Evolutionary conservation across 2,329 filamentous ascomycete species (phyloP).

Genomic region (Ophiocordyceps polyrhachis-furcata): DNA sequence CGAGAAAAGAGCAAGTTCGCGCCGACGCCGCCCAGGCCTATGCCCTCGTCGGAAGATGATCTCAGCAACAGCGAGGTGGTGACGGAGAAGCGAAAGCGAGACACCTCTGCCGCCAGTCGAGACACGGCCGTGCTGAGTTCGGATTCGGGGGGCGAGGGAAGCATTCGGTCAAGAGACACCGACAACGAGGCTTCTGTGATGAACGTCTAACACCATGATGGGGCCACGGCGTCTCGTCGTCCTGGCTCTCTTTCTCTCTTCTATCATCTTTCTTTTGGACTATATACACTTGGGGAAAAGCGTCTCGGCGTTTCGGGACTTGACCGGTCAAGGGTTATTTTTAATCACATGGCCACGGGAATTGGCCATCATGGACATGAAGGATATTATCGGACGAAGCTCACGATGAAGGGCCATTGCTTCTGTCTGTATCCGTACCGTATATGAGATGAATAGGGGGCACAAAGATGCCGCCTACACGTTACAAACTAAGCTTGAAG

Average conservation of each 20-base stretch:
- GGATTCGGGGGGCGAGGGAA: conserved; percentile 8
- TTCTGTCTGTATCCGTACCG: too few relatives aligned
- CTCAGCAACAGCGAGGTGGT: conserved; percentile 5
- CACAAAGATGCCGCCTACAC: not conserved
- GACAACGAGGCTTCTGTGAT: conserved; percentile 6
- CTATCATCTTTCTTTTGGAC: not conserved
- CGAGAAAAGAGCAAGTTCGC: conserved; percentile 36
- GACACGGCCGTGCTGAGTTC: not conserved
- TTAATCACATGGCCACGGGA: not conserved
- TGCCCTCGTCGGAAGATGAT: conserved; percentile 6
- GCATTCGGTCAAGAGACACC: conserved; percentile 13
- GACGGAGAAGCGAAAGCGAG: conserved; percentile 14
- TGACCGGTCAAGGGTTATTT: not conserved
- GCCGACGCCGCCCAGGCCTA: conserved; percentile 19
- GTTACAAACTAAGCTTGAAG: too few relatives aligned
- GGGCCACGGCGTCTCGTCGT: not conserved
- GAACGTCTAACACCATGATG: conserved; percentile 2
- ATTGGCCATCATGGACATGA: not conserved
- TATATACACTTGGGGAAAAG: not conserved
- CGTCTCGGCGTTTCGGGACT: not conserved
- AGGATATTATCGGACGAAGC: not conserved
- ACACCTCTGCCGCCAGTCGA: conserved; percentile 11
- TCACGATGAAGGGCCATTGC: not conserved
- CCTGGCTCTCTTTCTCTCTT: not conserved
- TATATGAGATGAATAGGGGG: not conserved